Conservation (phyloP, 495 filamentous ascomycete genomes). For the Neurospora pannonica region DNA sequence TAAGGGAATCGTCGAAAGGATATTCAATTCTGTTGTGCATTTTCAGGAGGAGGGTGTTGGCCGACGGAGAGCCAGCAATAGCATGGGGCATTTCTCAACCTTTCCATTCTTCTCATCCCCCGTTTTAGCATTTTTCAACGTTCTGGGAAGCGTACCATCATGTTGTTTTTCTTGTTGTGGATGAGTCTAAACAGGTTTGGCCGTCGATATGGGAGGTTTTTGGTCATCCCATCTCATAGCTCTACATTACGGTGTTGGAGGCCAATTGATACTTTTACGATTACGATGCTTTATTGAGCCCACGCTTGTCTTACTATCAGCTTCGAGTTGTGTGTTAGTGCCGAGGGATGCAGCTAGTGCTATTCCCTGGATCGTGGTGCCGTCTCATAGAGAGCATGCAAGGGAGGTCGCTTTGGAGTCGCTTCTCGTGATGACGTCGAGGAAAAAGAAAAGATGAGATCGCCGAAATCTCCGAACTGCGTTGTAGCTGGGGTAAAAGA, state of each 20-base stretch:
- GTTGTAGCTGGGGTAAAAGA: background rate
- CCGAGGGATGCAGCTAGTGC: background rate
- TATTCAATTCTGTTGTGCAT: background rate
- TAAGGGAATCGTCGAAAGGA: background rate
- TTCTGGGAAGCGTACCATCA: background rate
- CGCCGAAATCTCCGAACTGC: background rate
- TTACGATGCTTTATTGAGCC: background rate
- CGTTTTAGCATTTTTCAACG: background rate
- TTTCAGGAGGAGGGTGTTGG: background rate
- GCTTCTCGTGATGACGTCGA: background rate
- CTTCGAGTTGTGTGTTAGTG: background rate
- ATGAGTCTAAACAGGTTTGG: background rate
- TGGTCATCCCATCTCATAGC: background rate
- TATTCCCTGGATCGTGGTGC: background rate
- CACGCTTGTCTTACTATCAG: background rate
- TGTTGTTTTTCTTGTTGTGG: background rate
- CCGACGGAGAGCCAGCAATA: background rate
- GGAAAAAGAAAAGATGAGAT: background rate
- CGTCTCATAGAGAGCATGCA: background rate
- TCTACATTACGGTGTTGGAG: background rate
- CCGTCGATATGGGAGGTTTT: background rate
- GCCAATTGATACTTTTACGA: background rate
- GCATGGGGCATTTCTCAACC: background rate
- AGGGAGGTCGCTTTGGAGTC: background rate
- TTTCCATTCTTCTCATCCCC: background rate